Evolutionary conservation across 2,329 filamentous ascomycete genomes (phyloP).

Genomic region (Monosporascus cannonballus): DNA sequence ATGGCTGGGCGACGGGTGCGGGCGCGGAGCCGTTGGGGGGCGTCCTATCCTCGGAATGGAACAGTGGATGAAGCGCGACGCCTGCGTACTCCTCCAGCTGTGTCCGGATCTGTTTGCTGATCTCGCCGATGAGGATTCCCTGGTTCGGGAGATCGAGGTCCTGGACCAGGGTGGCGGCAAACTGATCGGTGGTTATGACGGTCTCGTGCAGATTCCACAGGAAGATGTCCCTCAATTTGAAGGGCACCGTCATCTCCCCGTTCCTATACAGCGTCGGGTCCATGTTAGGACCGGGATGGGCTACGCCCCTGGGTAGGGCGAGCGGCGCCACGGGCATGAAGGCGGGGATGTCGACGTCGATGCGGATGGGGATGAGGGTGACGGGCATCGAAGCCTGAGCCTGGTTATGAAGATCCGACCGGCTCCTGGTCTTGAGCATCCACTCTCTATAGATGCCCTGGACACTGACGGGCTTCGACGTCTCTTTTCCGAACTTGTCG

Average conservation of each 20-base stretch:
- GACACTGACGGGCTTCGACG: constrained; percentile 68
- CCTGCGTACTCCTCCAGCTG: constrained; percentile 95
- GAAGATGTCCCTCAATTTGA: constrained; percentile 90
- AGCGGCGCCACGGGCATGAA: constrained; percentile 63
- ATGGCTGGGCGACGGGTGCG: constrained; percentile 12
- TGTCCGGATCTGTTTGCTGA: constrained; percentile 89
- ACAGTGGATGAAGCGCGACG: constrained; percentile 87
- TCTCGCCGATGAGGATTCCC: constrained; percentile 63
- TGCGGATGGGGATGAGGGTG: constrained; percentile 89
- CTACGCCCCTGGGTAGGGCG: constrained; percentile 55
- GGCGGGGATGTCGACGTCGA: constrained; percentile 85
- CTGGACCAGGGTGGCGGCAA: constrained; percentile 83
- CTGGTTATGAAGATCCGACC: constrained; percentile 54
- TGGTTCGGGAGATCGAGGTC: constrained; percentile 86
- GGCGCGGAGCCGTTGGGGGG: constrained; percentile 14
- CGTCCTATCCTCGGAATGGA: constrained; percentile 50
- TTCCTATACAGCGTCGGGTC: constrained; percentile 63
- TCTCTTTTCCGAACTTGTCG: constrained; percentile 80
- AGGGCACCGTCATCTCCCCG: constrained; percentile 75
- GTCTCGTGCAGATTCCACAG: constrained; percentile 97
- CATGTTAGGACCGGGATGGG: constrained; percentile 60
- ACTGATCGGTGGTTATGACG: constrained; percentile 89
- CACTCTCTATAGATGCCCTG: constrained; percentile 93
- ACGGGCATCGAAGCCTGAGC: constrained; percentile 72
- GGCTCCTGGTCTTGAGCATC: constrained; percentile 70